phyloP scores from a whole-genome alignment of 805 yeast species.

The Metschnikowia colocasiae region DNA sequence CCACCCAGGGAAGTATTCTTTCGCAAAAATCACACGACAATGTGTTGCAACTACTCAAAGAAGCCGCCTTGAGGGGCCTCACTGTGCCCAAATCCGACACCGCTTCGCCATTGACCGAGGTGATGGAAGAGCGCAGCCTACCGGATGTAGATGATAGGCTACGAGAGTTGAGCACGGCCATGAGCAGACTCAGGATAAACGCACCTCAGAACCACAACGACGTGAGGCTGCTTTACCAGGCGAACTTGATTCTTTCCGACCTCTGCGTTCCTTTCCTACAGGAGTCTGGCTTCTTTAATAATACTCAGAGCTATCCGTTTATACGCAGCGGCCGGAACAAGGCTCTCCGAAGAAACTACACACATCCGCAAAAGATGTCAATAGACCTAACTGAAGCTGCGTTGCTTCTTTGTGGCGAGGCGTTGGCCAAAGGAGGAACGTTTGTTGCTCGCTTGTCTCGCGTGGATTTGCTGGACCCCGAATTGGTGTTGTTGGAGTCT shows the following conservation, averaged over 20 bases:
- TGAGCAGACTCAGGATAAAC: background rate
- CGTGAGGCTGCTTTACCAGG: conserved; percentile 21
- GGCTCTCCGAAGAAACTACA: conserved; percentile 24
- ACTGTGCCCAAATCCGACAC: conserved; percentile 4
- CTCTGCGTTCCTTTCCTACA: conserved; percentile 33
- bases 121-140: conserved; percentile 21
- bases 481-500: conserved; percentile 23
- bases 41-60: conserved; percentile 13
- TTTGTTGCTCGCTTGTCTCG: conserved; percentile 29
- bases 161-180: conserved; percentile 12
- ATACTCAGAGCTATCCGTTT: conserved; percentile 36
- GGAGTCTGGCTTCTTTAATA: conserved; percentile 34
- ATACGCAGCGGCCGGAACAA: conserved; percentile 25
- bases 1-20: conserved; percentile 86
- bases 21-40: conserved; percentile 29
- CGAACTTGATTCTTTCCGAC: conserved; percentile 38
- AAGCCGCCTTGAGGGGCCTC: conserved; percentile 7
- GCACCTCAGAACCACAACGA: background rate
- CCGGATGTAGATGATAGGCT: conserved; percentile 21
- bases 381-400: conserved; percentile 42
- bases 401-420: conserved; percentile 27
- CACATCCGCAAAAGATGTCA: conserved; percentile 26
- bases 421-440: conserved; percentile 29
- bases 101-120: conserved; percentile 28
- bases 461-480: conserved; percentile 28